Base-by-base conservation (phyloP, 2,329 filamentous ascomycete genomes). In the Epichloe hybrida region DNA sequence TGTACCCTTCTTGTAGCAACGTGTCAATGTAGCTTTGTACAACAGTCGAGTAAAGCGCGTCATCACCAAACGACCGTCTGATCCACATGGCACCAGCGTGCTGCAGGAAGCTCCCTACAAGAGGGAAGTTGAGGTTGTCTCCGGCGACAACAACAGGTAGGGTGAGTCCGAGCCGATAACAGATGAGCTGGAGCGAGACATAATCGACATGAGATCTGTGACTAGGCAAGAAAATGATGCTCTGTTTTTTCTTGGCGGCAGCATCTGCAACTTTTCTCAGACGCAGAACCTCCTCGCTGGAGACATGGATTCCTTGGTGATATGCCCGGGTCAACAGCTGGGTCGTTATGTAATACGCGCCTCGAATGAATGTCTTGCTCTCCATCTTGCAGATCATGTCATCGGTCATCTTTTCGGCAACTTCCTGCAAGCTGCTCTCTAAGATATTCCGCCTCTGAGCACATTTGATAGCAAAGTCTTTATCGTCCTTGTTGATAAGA, bases 361-460 rank as follows among this genome's bases (percentile, higher is more conserved):
- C 81, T 46, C 93, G 76, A 58, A 98, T 95, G 62, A 97, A 97
- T 2, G 80, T 73, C 64, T 90, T 94, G 73, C 85, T 94, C 68
- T 98, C 93, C 76, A 97, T 91, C 69, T 98, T 98, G 77, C 91
- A 97, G 55, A 98, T 96, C 93, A 98, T 97, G 55, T 84, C 81
- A 62, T 95, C 88, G 21, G 89, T 88, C 77, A 93, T 83, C 57
- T 84, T 83, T 56, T 93, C 88, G 4, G 88, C 86, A 4, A 96
- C 83, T 62, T 95, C 83, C 50, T 81, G 76, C 44, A 98, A 71
- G 52, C 83, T 83, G 38, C 74, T 73, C 61, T 89, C 82, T 51
- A 97, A 79, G 59, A 85, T 80, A 51, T 69, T 72, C 49, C 74
- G 78, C 50, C 79, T 72, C 54, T 75, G 76, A 4, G 70, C 69